These are phyloP conservation scores for Zalaria sp. DNA, from an alignment of 2,329 filamentous ascomycete species.

Conservation along the genomic window DNA sequence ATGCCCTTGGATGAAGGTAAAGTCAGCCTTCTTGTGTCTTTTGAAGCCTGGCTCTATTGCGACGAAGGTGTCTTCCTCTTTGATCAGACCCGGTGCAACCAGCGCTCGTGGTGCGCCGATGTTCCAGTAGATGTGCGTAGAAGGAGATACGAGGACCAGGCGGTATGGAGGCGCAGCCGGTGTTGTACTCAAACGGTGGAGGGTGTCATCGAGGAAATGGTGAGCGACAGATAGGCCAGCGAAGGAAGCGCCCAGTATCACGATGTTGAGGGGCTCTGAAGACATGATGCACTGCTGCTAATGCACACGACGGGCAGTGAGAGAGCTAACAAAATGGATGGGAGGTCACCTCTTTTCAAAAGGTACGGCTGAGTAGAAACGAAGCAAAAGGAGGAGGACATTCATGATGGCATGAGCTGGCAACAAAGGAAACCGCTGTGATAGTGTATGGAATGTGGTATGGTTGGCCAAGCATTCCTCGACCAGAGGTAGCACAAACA, in stretches of 20 bases:
- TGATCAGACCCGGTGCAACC: constrained; percentile 19
- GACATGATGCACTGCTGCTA: neutral
- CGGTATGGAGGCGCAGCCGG: constrained; percentile 14
- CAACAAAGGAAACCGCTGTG: no score
- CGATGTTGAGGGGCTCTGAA: constrained; percentile 21
- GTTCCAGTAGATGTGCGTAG: constrained; percentile 24
- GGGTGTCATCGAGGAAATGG: constrained; percentile 18
- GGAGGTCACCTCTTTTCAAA: no score
- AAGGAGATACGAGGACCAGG: constrained; percentile 20
- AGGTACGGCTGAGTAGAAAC: no score
- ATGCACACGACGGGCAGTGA: no score
- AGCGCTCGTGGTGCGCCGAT: constrained; percentile 23
- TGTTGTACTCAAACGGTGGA: constrained; percentile 15
- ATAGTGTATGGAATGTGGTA: no score
- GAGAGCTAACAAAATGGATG: no score
- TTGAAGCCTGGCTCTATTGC: constrained; percentile 19
- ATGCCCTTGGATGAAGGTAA: constrained; percentile 22
- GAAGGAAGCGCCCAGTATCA: constrained; percentile 41
- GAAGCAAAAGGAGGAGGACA: no score
- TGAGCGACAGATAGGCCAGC: constrained; percentile 28
- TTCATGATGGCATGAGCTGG: no score
- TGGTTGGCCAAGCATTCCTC: no score
- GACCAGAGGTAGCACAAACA: no score
- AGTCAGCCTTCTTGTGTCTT: constrained; percentile 18
- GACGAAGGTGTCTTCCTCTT: constrained; percentile 20